Conservation (phyloP, 2,329 filamentous ascomycete species). For the Ophiostoma pallidulum region DNA sequence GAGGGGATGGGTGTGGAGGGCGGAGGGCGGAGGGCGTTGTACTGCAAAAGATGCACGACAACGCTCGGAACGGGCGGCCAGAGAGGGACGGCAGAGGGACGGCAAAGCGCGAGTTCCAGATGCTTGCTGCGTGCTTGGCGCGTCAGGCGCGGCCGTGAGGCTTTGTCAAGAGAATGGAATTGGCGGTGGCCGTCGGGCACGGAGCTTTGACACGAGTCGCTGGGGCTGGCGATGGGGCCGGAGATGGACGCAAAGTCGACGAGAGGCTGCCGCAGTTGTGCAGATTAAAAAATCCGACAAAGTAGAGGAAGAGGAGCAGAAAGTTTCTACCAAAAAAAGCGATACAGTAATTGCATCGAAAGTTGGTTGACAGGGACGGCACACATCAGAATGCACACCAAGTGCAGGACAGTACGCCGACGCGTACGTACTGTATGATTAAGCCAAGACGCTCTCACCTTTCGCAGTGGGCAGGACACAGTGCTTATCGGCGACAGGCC, state of each 20-base stretch:
- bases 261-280: too few species aligned
- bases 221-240: too few species aligned
- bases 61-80: background rate
- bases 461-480: background rate
- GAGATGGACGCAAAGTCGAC: too few species aligned
- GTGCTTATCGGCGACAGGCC: background rate
- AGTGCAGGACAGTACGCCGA: constrained; percentile 2
- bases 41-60: background rate
- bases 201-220: too few species aligned
- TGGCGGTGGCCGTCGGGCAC: too few species aligned
- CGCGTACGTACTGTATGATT: background rate
- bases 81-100: too few species aligned
- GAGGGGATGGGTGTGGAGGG: background rate
- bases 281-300: too few species aligned
- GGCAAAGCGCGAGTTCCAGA: too few species aligned
- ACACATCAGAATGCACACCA: constrained; percentile 6
- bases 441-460: background rate
- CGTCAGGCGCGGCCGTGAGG: background rate
- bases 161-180: too few species aligned
- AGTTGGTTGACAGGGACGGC: background rate
- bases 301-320: background rate
- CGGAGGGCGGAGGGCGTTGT: too few species aligned
- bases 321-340: background rate
- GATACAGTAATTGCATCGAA: background rate
- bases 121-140: constrained; percentile 2